Evolutionary conservation across 495 filamentous ascomycete species (phyloP).

Genomic region (Hypoxylon rickii): DNA sequence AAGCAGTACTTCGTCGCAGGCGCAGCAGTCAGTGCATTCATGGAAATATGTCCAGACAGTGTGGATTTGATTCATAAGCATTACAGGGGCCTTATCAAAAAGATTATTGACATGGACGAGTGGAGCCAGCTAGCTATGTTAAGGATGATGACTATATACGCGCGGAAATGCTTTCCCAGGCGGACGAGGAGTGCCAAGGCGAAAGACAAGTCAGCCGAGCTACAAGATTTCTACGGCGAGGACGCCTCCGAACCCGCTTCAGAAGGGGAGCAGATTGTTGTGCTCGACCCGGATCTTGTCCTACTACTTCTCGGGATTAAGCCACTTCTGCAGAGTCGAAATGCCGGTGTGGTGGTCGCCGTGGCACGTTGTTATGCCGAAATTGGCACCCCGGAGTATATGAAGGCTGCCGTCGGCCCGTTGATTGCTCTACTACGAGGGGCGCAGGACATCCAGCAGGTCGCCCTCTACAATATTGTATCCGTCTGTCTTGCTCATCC

Average conservation of each 20-base stretch:
- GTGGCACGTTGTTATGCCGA: slow-evolving; percentile 84
- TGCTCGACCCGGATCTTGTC: slow-evolving; percentile 82
- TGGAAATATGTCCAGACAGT: slow-evolving; percentile 85
- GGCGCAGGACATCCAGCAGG: slow-evolving; percentile 81
- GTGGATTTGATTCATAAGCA: slow-evolving; percentile 88
- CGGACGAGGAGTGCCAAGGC: slow-evolving; percentile 59
- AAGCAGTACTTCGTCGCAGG: slow-evolving; percentile 94
- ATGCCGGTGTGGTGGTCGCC: slow-evolving; percentile 88
- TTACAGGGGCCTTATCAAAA: slow-evolving; percentile 80
- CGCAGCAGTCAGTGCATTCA: slow-evolving; percentile 84
- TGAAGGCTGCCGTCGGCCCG: slow-evolving; percentile 74
- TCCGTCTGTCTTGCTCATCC: slow-evolving; percentile 77
- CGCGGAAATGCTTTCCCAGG: slow-evolving; percentile 84
- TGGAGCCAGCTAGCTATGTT: slow-evolving; percentile 90
- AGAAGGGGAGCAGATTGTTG: slow-evolving; percentile 59
- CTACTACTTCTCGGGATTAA: slow-evolving; percentile 79
- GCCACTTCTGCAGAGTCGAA: slow-evolving; percentile 86
- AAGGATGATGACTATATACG: slow-evolving; percentile 79
- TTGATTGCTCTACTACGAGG: slow-evolving; percentile 82
- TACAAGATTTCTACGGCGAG: slow-evolving; percentile 77
- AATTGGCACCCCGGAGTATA: slow-evolving; percentile 75
- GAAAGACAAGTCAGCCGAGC: slow-evolving; percentile 44
- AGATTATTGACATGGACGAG: slow-evolving; percentile 98
- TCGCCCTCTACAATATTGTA: slow-evolving; percentile 92
- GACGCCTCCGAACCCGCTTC: slow-evolving; percentile 47